Percentiles rank a stretch among this genome's conserved stretches.
Conservation (phyloP, 192 early-diverging fungal genomes). For the Coemansia asiatica region DNA sequence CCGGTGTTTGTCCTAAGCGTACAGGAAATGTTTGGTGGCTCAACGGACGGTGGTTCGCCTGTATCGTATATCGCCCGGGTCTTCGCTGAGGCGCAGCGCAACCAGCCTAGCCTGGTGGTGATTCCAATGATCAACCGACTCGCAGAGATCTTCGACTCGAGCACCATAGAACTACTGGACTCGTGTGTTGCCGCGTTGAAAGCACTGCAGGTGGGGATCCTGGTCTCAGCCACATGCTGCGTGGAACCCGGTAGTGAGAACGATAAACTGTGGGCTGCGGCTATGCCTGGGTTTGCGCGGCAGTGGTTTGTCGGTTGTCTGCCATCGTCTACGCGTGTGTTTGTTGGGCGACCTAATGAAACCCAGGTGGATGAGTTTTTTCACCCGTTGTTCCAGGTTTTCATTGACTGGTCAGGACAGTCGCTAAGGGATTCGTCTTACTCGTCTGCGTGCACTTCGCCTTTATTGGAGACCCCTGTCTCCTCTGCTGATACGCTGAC, state of each 20-base stretch:
- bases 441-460: no score
- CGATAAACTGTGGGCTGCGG: conserved; percentile 15
- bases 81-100: conserved; percentile 63
- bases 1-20: conserved; percentile 59
- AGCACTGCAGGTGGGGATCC: conserved; percentile 54
- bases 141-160: conserved; percentile 54
- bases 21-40: conserved; percentile 48
- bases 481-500: conserved; percentile 29
- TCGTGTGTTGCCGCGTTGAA: conserved; percentile 56
- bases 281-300: conserved; percentile 19
- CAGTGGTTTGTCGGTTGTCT: conserved; percentile 14
- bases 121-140: conserved; percentile 59
- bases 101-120: conserved; percentile 61
- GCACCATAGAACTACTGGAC: conserved; percentile 49
- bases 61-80: conserved; percentile 58
- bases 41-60: conserved; percentile 23
- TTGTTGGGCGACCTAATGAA: not conserved
- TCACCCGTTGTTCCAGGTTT: no score
- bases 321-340: conserved; percentile 7
- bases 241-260: conserved; percentile 12
- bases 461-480: no score
- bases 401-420: no score
- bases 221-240: conserved; percentile 52
- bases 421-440: no score
- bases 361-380: conserved; percentile 22